Percentiles rank a stretch among this genome's conserved stretches.
Conservation (phyloP, 345 rosid species). For the Trapa bicornis region DNA sequence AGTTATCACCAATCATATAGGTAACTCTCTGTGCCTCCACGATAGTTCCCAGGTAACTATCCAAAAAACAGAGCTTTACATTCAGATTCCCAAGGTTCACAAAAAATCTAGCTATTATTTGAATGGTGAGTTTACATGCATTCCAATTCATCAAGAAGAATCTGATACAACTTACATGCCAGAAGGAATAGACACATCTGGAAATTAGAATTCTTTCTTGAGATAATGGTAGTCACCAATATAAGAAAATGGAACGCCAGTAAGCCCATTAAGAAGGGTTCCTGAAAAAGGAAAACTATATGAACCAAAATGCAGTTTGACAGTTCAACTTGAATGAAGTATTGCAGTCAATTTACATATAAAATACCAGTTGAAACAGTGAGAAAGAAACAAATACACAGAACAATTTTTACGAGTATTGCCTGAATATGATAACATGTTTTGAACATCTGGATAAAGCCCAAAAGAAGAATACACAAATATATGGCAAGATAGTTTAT, state of each 20-base stretch:
- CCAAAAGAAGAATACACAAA: background rate
- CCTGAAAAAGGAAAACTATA: slow-evolving; percentile 26
- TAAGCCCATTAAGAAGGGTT: slow-evolving; percentile 67
- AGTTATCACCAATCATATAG: background rate
- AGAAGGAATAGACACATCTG: slow-evolving; percentile 75
- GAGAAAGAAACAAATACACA: no score
- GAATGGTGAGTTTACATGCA: background rate
- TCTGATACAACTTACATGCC: slow-evolving; percentile 40
- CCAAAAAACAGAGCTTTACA: background rate
- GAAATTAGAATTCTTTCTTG: slow-evolving; percentile 63
- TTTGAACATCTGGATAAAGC: background rate
- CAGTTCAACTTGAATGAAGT: background rate
- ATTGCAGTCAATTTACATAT: background rate
- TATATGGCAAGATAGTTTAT: no score
- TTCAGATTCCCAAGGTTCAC: background rate
- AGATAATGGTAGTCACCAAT: slow-evolving; percentile 34
- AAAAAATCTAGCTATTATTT: background rate
- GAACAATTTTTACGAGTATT: no score
- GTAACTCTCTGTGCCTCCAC: no score
- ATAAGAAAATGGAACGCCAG: slow-evolving; percentile 50
- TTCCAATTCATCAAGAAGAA: slow-evolving; percentile 1
- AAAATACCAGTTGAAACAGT: background rate
- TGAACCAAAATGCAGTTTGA: background rate
- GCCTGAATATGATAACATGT: no score
- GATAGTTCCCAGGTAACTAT: background rate